Conservation (phyloP, 108 stramenopile species). For the Skeletonema grethae region DNA sequence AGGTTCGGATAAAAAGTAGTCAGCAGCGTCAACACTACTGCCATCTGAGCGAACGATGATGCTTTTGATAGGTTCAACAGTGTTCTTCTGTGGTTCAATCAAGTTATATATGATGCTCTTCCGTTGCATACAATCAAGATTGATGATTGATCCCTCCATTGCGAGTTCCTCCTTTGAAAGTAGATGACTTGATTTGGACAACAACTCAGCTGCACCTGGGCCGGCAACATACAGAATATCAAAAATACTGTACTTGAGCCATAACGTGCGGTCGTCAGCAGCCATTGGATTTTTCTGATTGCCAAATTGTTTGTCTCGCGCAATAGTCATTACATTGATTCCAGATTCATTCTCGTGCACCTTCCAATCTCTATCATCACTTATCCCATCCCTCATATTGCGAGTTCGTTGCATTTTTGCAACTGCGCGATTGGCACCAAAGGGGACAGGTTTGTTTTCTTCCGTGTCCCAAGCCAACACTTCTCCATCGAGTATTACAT, state of each 20-base stretch:
- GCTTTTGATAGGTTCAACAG: conserved; percentile 66
- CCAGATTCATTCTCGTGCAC: conserved; percentile 58
- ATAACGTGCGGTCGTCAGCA: conserved; percentile 50
- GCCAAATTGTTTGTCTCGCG: conserved; percentile 14
- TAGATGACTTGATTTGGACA: conserved; percentile 41
- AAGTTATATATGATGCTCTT: conserved; percentile 71
- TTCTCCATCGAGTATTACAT: conserved; percentile 87
- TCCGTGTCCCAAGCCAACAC: conserved; percentile 73
- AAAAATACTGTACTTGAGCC: conserved; percentile 74
- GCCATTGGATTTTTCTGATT: background rate
- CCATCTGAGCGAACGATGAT: conserved; percentile 77
- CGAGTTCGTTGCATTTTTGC: conserved; percentile 65
- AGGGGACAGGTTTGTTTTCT: conserved; percentile 63
- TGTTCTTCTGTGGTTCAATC: conserved; percentile 57
- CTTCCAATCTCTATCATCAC: conserved; percentile 70
- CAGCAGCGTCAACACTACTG: conserved; percentile 50
- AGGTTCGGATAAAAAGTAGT: conserved; percentile 58
- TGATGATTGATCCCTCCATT: conserved; percentile 63
- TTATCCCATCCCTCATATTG: conserved; percentile 45
- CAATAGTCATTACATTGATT: conserved; percentile 40
- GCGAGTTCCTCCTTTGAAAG: conserved; percentile 36
- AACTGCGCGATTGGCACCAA: conserved; percentile 77
- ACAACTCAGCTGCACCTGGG: conserved; percentile 56
- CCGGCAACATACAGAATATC: conserved; percentile 74
- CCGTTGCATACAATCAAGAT: conserved; percentile 61